Percentiles rank a stretch among this genome's conserved stretches.
Evolutionary conservation across 768 basidiomycete genomes (phyloP).

Genomic region (Mycena rebaudengoi): DNA sequence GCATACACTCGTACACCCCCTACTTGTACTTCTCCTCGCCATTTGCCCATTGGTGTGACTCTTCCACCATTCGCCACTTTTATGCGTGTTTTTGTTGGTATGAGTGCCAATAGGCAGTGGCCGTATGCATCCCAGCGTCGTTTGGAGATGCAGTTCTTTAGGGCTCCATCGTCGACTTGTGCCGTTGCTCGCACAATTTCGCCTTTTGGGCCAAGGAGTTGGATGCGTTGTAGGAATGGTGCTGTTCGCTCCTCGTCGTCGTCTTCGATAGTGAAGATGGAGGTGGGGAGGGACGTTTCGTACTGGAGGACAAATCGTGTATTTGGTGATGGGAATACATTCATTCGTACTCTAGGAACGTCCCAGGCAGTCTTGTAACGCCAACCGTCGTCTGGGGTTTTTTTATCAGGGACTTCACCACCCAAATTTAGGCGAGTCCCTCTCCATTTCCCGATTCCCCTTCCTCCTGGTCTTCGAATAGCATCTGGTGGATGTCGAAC

Average conservation of each 20-base stretch:
- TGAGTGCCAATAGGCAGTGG: background rate
- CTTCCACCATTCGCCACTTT: background rate
- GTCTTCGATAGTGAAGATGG: background rate
- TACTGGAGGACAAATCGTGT: background rate
- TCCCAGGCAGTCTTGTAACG: background rate
- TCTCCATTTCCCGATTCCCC: background rate
- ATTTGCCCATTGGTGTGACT: background rate
- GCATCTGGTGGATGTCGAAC: background rate
- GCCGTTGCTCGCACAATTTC: background rate
- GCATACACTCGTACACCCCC: background rate
- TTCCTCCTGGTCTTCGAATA: background rate
- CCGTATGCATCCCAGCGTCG: background rate
- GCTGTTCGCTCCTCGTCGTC: background rate
- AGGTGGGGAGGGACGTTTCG: background rate
- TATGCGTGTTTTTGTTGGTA: background rate
- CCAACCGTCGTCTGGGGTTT: background rate
- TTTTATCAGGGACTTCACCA: background rate
- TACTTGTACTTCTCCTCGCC: background rate
- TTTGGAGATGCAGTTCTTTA: conserved; percentile 4
- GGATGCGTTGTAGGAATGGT: conserved; percentile 13
- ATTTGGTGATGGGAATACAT: background rate
- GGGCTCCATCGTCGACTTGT: conserved; percentile 8
- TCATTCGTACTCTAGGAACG: background rate
- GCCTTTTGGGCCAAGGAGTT: background rate
- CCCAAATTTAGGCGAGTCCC: background rate